Percentiles rank a stretch among this genome's conserved stretches.
These are phyloP conservation scores for Thermoascus crustaceus DNA, from an alignment of 2,329 filamentous ascomycete species.

Conservation along the genomic window DNA sequence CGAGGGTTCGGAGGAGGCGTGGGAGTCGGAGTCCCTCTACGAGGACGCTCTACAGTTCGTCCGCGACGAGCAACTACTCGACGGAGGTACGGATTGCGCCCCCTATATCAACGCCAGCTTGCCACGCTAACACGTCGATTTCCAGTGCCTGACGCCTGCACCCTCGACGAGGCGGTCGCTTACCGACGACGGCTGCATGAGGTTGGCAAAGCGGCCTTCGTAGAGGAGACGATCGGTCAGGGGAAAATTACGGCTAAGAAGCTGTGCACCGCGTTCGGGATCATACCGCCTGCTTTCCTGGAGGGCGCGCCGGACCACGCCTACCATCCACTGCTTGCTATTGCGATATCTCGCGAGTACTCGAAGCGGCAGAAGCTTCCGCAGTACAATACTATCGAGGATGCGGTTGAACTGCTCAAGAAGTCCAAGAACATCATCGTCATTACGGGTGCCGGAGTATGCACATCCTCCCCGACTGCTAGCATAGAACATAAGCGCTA, in stretches of 20 bases:
- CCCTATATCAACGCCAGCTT: no score
- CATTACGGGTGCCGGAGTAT: slow-evolving; percentile 76
- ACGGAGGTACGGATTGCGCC: slow-evolving; percentile 2
- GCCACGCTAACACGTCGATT: slow-evolving; percentile 5
- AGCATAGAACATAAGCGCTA: slow-evolving; percentile 8
- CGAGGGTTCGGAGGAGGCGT: slow-evolving; percentile 35
- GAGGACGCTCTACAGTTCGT: slow-evolving; percentile 55
- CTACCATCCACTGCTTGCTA: slow-evolving; percentile 65
- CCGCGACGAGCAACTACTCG: slow-evolving; percentile 42
- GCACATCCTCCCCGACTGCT: slow-evolving; percentile 10
- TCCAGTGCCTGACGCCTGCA: slow-evolving; percentile 49
- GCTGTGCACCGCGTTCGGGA: slow-evolving; percentile 76
- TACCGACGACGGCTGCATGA: slow-evolving; percentile 65
- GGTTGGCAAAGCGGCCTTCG: slow-evolving; percentile 70
- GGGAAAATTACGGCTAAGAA: slow-evolving; percentile 69
- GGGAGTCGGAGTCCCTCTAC: slow-evolving; percentile 58
- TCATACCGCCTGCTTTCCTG: slow-evolving; percentile 65
- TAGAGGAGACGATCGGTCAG: slow-evolving; percentile 60
- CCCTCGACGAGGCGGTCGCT: slow-evolving; percentile 58
- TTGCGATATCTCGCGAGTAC: slow-evolving; percentile 72
- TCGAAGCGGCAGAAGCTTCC: slow-evolving; percentile 71
- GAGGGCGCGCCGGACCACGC: slow-evolving; percentile 64
- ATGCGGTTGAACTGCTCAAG: slow-evolving; percentile 70
- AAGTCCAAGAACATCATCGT: slow-evolving; percentile 78
- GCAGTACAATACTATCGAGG: slow-evolving; percentile 76